Evolutionary conservation across 768 basidiomycete genomes (phyloP).

Genomic region (Leccinum sublutescens): DNA sequence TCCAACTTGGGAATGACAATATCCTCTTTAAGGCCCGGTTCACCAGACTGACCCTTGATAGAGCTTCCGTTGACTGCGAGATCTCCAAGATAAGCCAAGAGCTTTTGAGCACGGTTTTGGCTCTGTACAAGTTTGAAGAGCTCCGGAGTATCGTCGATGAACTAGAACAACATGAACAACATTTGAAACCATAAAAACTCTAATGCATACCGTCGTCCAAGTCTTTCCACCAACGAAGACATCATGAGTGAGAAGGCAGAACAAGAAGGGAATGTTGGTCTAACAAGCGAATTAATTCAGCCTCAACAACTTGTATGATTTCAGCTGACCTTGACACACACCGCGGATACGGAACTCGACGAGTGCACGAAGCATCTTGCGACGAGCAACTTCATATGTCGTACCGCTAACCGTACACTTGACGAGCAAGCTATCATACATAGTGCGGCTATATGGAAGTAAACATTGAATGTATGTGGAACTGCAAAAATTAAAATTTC

Average conservation of each 20-base stretch:
- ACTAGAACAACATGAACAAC: constrained; percentile 45
- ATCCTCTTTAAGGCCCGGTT: constrained; percentile 91
- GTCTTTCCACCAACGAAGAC: constrained; percentile 95
- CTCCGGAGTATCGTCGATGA: constrained; percentile 99
- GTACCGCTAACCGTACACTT: constrained; percentile 96
- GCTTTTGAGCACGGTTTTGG: constrained; percentile 97
- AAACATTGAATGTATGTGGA: constrained; percentile 3
- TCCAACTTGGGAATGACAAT: constrained; percentile 78
- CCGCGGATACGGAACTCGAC: constrained; percentile 99
- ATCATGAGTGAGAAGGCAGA: constrained; percentile 95
- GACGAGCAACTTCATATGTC: constrained; percentile 96
- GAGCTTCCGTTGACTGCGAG: constrained; percentile 97
- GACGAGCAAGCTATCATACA: constrained; percentile 97
- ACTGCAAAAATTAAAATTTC: not conserved
- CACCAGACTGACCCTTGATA: constrained; percentile 94
- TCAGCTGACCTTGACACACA: constrained; percentile 78
- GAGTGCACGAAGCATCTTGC: constrained; percentile 99
- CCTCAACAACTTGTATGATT: not conserved
- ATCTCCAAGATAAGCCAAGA: constrained; percentile 95
- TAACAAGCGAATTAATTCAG: constrained; percentile 28
- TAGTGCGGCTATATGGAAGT: constrained; percentile 67
- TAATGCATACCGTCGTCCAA: constrained; percentile 81
- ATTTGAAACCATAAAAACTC: not conserved
- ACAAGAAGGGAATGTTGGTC: constrained; percentile 99
- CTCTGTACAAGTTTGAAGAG: constrained; percentile 97